Percentiles rank a stretch among this genome's conserved stretches.
Conservation (phyloP, 495 filamentous ascomycete genomes). For the Oidiodendron maius region DNA sequence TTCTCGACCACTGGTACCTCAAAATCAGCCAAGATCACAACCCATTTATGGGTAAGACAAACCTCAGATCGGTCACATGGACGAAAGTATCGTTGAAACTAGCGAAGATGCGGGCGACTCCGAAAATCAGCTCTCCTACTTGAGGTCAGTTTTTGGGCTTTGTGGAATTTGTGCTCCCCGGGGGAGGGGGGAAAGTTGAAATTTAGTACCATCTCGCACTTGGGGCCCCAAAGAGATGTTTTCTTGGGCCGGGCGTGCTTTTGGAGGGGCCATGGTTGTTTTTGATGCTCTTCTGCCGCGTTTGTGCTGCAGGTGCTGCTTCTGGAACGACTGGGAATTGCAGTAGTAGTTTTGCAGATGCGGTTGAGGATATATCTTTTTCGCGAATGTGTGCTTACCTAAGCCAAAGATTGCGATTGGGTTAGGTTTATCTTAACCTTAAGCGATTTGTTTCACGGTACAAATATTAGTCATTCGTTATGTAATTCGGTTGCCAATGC, state of each 20-base stretch:
- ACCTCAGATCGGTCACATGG: constrained; percentile 98
- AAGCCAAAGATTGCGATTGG: too few species aligned
- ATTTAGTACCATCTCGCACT: constrained; percentile 70
- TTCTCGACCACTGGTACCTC: constrained; percentile 91
- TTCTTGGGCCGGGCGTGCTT: constrained; percentile 74
- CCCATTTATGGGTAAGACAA: constrained; percentile 38
- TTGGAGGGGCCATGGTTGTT: constrained; percentile 92
- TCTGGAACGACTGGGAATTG: too few species aligned
- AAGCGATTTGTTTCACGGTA: too few species aligned
- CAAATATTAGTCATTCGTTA: too few species aligned
- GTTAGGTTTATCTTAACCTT: too few species aligned
- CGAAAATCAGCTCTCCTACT: constrained; percentile 60
- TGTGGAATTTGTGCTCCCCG: neutral
- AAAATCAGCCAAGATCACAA: constrained; percentile 46
- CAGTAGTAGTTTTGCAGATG: too few species aligned
- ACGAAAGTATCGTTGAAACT: constrained; percentile 99
- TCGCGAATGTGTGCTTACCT: too few species aligned
- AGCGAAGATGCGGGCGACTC: constrained; percentile 98
- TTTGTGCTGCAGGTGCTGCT: constrained; percentile 8
- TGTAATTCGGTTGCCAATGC: too few species aligned
- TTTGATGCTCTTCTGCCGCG: constrained; percentile 32
- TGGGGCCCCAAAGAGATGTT: constrained; percentile 98
- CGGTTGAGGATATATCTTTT: too few species aligned
- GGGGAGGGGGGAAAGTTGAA: neutral
- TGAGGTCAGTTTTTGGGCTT: constrained; percentile 1